Base-by-base conservation (phyloP, 371 early-diverging fungal genomes). In the Mortierella sp. region DNA sequence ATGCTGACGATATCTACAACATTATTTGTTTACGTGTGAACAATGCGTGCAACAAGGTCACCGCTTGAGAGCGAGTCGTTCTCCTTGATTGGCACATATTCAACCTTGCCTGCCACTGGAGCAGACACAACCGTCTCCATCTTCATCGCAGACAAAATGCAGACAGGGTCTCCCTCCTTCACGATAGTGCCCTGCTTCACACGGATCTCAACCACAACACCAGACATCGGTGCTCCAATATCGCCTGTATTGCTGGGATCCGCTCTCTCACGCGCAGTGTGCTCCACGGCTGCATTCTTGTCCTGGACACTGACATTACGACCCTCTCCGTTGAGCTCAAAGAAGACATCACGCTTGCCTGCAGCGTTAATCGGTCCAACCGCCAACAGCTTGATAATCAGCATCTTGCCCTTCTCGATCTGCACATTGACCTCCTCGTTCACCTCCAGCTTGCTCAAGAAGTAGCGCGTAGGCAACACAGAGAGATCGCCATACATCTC, bases 211-310 rank as follows among this genome's bases (percentile, higher is more conserved):
- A 98, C 88, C 5, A 98, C 94, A 1, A 94, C 92, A 56, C 98
- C 97, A 28, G 92, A 89, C 97, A 97, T 97, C n/a, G 97, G 97
- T 8, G 95, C 95, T n/a, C 93, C 94, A 34, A 97, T 85, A 52
- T 97, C 94, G 56, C 90, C 90, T 65, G 92, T 90, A 28, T 89
- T 87, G 54, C 83, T 75, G 0, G 90, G 76, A 70, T 93, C 88
- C 19, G 97, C 98, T 79, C 91, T 92, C 47, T 85, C 86, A 28
- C 97, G 90, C 19, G 87, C 80, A 12, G 88, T 84, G 51, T 81
- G 82, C 65, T 89, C 90, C 9, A 86, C 83, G 47, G 89, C 89
- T 6, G 70, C 73, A 43, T 73, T 64, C 43, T 63, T 67, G 63
- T 93, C 94, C 24, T 75, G 81, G 30, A 93, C 84, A 37, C 89